phyloP scores from a whole-genome alignment of 192 early-diverging fungal species.

The Coemansia sp. region DNA sequence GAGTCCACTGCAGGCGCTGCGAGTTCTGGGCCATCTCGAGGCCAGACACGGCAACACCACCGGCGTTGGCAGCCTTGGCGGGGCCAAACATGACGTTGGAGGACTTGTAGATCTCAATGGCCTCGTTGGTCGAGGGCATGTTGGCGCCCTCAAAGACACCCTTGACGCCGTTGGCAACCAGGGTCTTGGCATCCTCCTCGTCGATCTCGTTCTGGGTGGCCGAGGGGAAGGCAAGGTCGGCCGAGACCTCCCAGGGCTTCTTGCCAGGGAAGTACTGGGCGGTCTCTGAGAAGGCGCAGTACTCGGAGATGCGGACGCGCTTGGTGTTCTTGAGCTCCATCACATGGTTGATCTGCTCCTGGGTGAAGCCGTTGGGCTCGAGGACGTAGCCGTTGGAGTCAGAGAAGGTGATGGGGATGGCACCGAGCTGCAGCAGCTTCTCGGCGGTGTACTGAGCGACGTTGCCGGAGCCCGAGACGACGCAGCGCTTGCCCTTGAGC shows the following conservation, averaged over 20 bases:
- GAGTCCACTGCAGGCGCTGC: constrained; percentile 55
- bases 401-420: constrained; percentile 52
- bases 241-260: constrained; percentile 53
- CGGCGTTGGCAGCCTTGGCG: constrained; percentile 57
- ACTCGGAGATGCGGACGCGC: constrained; percentile 53
- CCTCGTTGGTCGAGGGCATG: constrained; percentile 56
- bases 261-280: constrained; percentile 53
- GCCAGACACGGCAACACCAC: constrained; percentile 55
- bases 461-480: constrained; percentile 55
- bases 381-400: constrained; percentile 54
- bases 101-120: constrained; percentile 54
- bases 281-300: constrained; percentile 47
- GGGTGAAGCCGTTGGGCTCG: constrained; percentile 52
- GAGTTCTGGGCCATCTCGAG: constrained; percentile 61
- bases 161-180: constrained; percentile 51
- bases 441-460: constrained; percentile 56
- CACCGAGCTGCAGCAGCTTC: constrained; percentile 55
- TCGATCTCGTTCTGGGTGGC: constrained; percentile 58
- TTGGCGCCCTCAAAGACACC: constrained; percentile 56
- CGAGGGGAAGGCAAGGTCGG: constrained; percentile 55
- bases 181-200: constrained; percentile 52
- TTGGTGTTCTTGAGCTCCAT: constrained; percentile 55
- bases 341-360: constrained; percentile 50
- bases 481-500: constrained; percentile 52
- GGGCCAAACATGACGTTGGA: constrained; percentile 50